Evolutionary conservation across 306 rosid species (phyloP).

Genomic region (Ormosia semicastrata): DNA sequence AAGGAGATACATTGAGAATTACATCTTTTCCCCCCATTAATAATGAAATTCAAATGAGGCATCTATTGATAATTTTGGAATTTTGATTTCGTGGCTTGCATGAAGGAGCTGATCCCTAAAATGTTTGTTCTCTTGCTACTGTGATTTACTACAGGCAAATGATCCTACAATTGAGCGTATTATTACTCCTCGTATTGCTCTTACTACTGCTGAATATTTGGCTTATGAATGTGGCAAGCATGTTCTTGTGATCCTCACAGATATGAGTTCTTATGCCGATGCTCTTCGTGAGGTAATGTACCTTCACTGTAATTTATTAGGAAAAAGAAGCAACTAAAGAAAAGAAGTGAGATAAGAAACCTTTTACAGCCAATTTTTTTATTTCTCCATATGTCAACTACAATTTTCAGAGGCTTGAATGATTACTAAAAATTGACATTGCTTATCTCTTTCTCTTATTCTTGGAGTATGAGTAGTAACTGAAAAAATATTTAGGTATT

Average conservation of each 20-base stretch:
- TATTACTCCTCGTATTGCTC: slow-evolving; percentile 99
- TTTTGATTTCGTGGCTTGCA: not conserved
- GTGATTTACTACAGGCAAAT: slow-evolving; percentile 75
- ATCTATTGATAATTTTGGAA: not conserved
- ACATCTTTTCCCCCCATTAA: not conserved
- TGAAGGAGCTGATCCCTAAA: slow-evolving; percentile 8
- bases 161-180: slow-evolving; percentile 99
- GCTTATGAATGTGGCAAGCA: slow-evolving; percentile 99
- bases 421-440: slow-evolving; percentile 5
- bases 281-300: slow-evolving; percentile 97
- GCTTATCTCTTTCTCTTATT: not conserved
- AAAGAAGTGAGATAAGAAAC: not conserved
- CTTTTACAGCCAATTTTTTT: not conserved
- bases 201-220: slow-evolving; percentile 98
- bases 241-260: slow-evolving; percentile 97
- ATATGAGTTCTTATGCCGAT: slow-evolving; percentile 99
- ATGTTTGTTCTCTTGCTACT: slow-evolving; percentile 5
- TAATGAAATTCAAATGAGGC: not conserved
- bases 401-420: slow-evolving; percentile 4
- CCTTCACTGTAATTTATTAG: not conserved
- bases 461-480: slow-evolving; percentile 11
- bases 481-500: not conserved
- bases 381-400: not conserved
- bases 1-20: not conserved
- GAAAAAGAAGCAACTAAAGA: not conserved